These are phyloP conservation scores for Pontederia paniculata DNA, from an alignment of 176 grass and related monocot species.

Conservation along the genomic window DNA sequence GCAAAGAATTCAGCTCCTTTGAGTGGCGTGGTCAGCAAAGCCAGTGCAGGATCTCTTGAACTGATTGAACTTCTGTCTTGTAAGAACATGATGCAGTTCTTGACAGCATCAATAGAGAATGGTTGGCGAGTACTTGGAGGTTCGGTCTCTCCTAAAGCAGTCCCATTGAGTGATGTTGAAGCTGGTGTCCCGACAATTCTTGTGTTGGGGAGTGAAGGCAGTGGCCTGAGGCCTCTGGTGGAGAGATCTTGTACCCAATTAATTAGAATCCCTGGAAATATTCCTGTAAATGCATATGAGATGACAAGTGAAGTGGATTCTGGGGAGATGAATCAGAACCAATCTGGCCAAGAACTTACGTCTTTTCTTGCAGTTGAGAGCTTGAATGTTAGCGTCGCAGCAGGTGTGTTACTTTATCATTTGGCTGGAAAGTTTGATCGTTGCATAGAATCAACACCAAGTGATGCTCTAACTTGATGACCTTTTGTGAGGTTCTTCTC, in stretches of 20 bases:
- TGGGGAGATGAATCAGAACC: constrained; percentile 35
- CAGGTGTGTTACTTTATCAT: constrained; percentile 92
- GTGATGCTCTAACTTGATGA: constrained; percentile 25
- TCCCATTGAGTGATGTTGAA: constrained; percentile 60
- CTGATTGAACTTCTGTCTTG: constrained; percentile 83
- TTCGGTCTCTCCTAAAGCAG: constrained; percentile 59
- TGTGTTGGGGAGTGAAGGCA: constrained; percentile 96
- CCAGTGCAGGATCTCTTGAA: constrained; percentile 88
- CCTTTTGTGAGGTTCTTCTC: not conserved
- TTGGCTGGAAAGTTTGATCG: constrained; percentile 39
- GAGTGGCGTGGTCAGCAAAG: constrained; percentile 92
- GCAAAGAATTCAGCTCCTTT: constrained; percentile 96
- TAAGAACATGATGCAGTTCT: constrained; percentile 97
- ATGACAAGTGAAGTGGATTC: constrained; percentile 27
- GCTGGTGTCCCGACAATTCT: constrained; percentile 59
- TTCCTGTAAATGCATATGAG: constrained; percentile 23
- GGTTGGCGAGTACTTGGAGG: constrained; percentile 89
- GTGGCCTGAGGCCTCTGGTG: constrained; percentile 72
- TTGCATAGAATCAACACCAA: constrained; percentile 23
- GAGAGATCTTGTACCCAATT: constrained; percentile 79
- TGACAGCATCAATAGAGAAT: constrained; percentile 79
- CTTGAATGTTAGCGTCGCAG: constrained; percentile 96
- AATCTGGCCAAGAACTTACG: constrained; percentile 34
- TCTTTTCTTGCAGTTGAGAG: constrained; percentile 93
- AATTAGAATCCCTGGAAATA: constrained; percentile 68